Base-by-base conservation (phyloP, 768 basidiomycete species). In the Cantharellus cinnabarinus region DNA sequence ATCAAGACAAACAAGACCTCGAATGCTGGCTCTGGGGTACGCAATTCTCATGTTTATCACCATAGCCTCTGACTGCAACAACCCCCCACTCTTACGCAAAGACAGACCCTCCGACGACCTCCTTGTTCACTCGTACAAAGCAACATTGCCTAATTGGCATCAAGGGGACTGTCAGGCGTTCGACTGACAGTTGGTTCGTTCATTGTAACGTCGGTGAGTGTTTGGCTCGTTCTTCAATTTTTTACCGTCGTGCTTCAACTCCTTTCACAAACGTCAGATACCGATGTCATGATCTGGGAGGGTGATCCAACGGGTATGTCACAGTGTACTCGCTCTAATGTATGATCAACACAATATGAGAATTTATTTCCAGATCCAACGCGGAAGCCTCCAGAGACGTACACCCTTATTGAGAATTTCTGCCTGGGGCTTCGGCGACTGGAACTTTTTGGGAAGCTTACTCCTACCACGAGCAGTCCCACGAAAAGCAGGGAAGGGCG, bases 121-220 rank as follows among this genome's bases (percentile, higher is more conserved):
- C 89, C 2, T 72, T 97, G 37, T 74, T 94, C 39, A 89, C 85
- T 29, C 78, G 91, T 37, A 90, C 89, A 42, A 90, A 97, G 68
- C 89, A 97, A 64, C 94, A 98, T 66, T 97, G 93, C 69, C 71
- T 98, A 55, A 95, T 98, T 76, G 94, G 94, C 42, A 98, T 99
- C 63, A 80, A 89, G 54, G 95, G 95, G 10, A 98, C 95, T 2
- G 94, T 99, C 7, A 80, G 94, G 34, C 77, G 95, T 39, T 89
- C 88, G 20, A 93, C 86, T 1, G 95, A 99, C 68, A 84, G 82
- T 61, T 88, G 89, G 83, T 93, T 98, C 70, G 94, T 95, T 0
- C 94, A 99, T 69, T 97, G 93, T 67, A 99, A 99, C 70, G 85
- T 99, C 63, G 89, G 88, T 87, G 68, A 56, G 87, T 7, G 7